Base-by-base conservation (phyloP, 2,329 filamentous ascomycete genomes). In the Zymoseptoria tritici region DNA sequence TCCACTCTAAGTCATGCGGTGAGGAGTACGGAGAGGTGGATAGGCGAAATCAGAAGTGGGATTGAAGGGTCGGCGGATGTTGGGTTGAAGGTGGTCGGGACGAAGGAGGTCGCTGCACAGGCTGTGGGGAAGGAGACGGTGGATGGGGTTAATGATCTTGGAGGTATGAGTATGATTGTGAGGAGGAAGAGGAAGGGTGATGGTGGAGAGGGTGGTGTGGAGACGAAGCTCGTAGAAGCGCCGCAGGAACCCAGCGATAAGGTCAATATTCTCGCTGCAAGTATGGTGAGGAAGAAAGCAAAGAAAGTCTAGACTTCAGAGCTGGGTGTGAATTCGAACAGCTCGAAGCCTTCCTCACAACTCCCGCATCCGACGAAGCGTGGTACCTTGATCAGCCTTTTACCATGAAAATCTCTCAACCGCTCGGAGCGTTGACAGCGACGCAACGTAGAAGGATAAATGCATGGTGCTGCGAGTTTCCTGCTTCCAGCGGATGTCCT, bases 1-100 rank as follows among this genome's bases (percentile, higher is more conserved):
- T 80, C 84, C 1, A 87, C 81, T 8, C 73, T 85, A 3, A 81
- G 83, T 9, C 82, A 87, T 54, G 85, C 87, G 0, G 77, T 76
- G 1, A 78, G 79, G 31, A 90, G 88, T 68, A 90, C 89, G 2
- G 76, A 74, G 56, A 83, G 87, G 57, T 94, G 89, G 89, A 79
- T 85, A 51, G 80, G 80, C 13, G 88, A 93, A 68, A 84, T 87
- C 1, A 82, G 54, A 4, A 64, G 62, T 11, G 67, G 70, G 9
- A 55, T 62, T 51, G 62, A 67, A 6, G 29, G 62, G 9, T 49
- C 55, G 55, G 21, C 52, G 49, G 66, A 70, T 9, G 68, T 67
- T 58, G 66, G 56, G 2, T 24, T 68, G 5, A 59, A 60, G 3
- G 52, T 69, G 4, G 53, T 56, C 7, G 70, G 70, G 2, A 60